Conservation (phyloP, 176 grass and related monocot species). For the Canna indica region DNA sequence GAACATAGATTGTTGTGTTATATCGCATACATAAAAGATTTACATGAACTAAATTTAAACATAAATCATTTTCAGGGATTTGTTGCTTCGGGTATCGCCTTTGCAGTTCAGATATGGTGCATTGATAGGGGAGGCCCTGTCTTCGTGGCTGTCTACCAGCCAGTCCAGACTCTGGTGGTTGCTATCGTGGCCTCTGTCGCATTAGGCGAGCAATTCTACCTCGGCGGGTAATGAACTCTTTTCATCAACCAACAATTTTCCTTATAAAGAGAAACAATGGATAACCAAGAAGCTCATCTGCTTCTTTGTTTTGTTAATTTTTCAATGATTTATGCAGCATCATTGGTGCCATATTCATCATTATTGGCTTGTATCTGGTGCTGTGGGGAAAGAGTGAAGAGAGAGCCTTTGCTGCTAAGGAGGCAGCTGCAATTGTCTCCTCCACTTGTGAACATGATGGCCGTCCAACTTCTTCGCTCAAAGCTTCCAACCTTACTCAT, state of each 20-base stretch:
- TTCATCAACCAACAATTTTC: background rate
- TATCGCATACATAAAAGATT: background rate
- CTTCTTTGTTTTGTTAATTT: background rate
- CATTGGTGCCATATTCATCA: slow-evolving; percentile 78
- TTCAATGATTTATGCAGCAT: slow-evolving; percentile 24
- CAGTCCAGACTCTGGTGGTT: slow-evolving; percentile 90
- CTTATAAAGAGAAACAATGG: background rate
- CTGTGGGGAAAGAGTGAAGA: slow-evolving; percentile 88
- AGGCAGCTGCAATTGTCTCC: slow-evolving; percentile 18
- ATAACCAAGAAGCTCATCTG: too few relatives aligned
- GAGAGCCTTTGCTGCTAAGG: slow-evolving; percentile 40
- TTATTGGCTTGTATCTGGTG: slow-evolving; percentile 71
- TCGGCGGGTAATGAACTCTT: slow-evolving; percentile 39
- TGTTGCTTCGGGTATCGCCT: slow-evolving; percentile 90
- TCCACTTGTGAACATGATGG: slow-evolving; percentile 9
- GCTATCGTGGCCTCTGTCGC: slow-evolving; percentile 82
- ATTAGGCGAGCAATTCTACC: slow-evolving; percentile 74
- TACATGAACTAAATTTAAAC: background rate
- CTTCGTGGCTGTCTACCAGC: slow-evolving; percentile 96
- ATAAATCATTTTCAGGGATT: slow-evolving; percentile 48
- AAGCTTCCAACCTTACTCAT: slow-evolving; percentile 44
- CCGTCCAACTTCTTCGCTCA: slow-evolving; percentile 7
- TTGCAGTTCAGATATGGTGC: slow-evolving; percentile 99
- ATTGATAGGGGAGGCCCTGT: slow-evolving; percentile 86
- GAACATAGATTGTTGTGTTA: too few relatives aligned